Conservation (phyloP, 2,329 filamentous ascomycete genomes). For the Cadophora sp. region DNA sequence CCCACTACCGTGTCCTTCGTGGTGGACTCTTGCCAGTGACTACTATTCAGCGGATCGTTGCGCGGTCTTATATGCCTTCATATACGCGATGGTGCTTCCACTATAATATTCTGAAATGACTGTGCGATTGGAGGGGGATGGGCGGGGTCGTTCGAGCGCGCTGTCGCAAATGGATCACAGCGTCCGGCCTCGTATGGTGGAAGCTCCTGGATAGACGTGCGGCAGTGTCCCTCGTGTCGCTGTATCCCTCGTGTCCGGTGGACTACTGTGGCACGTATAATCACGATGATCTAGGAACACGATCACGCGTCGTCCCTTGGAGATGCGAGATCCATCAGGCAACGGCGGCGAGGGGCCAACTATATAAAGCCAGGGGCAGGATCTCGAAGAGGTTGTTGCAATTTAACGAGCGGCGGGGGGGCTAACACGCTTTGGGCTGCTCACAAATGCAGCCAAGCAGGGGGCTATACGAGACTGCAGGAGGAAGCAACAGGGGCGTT, state of each 20-base stretch:
- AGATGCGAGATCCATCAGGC: slow-evolving; percentile 12
- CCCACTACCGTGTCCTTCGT: slow-evolving; percentile 7
- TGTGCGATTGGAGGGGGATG: slow-evolving; percentile 8
- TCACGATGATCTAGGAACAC: slow-evolving; percentile 18
- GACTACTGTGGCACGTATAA: slow-evolving; percentile 11
- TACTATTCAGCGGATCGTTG: slow-evolving; percentile 14
- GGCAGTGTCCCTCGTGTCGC: slow-evolving; percentile 13
- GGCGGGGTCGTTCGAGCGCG: slow-evolving; percentile 2
- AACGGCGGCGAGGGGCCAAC: neutral
- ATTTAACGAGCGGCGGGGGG: no score
- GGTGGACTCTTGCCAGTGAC: neutral
- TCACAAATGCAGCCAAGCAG: no score
- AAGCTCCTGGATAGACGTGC: neutral
- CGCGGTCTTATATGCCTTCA: slow-evolving; percentile 12
- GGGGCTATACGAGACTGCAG: no score
- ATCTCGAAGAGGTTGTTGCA: slow-evolving; percentile 5
- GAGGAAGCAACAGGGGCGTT: no score
- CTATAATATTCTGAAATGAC: slow-evolving; percentile 4
- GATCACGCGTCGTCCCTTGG: slow-evolving; percentile 9
- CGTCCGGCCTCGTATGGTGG: slow-evolving; percentile 12
- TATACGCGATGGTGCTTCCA: slow-evolving; percentile 7
- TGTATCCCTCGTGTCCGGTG: slow-evolving; percentile 13
- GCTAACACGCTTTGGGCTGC: no score
- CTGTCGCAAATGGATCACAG: neutral
- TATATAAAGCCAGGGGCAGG: slow-evolving; percentile 18